Percentiles rank a stretch among this genome's conserved stretches.
Conservation (phyloP, 2,329 filamentous ascomycete species). For the Penicillium sp. region DNA sequence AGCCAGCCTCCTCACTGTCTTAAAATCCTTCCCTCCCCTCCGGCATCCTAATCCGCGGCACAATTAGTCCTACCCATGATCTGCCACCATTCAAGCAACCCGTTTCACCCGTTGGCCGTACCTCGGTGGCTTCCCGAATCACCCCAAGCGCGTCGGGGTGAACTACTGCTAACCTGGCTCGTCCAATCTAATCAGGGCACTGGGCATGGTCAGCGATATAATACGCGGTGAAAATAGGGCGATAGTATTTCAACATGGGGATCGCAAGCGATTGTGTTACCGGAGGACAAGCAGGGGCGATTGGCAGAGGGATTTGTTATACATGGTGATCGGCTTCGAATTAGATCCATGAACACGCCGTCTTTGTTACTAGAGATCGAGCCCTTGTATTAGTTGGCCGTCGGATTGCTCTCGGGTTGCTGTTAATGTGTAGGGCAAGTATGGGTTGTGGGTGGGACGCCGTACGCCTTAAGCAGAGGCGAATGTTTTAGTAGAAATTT, state of each 20-base stretch:
- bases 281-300: constrained; percentile 33
- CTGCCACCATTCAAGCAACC: constrained; percentile 21
- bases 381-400: constrained; percentile 28
- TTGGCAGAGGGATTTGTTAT: constrained; percentile 33
- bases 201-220: constrained; percentile 23
- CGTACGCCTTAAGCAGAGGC: constrained; percentile 28
- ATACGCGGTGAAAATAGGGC: neutral
- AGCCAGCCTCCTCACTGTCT: constrained; percentile 33
- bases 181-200: constrained; percentile 27
- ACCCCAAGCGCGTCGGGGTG: constrained; percentile 26
- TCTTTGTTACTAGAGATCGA: constrained; percentile 24
- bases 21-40: constrained; percentile 32
- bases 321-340: constrained; percentile 34
- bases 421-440: constrained; percentile 33
- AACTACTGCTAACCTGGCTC: constrained; percentile 33
- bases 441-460: constrained; percentile 20
- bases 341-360: constrained; percentile 35
- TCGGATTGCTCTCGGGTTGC: no score
- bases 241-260: constrained; percentile 19
- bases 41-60: constrained; percentile 27
- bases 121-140: constrained; percentile 31
- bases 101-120: constrained; percentile 26
- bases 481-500: constrained; percentile 29
- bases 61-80: constrained; percentile 19
- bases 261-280: constrained; percentile 33